Base-by-base conservation (phyloP, 495 filamentous ascomycete genomes). In the Hypoxylon perforatum region DNA sequence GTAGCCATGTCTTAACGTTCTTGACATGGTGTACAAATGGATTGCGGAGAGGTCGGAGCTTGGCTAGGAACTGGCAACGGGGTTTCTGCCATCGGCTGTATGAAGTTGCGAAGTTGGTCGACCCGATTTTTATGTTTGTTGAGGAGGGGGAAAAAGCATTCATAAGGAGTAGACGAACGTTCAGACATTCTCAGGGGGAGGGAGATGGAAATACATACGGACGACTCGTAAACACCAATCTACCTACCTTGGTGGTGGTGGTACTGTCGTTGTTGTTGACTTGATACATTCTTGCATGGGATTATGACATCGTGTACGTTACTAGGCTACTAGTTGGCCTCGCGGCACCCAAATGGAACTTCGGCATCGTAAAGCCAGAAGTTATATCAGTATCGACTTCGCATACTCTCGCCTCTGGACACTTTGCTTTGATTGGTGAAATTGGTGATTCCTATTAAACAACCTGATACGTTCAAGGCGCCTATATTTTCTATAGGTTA, bases 281-380 rank as follows among this genome's bases (percentile, higher is more conserved):
- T 19, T 54, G 19, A 36, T 36, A 36, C 28, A 28, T 30, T 45
- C 38, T 60, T 23, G 49, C 23, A 57, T 47, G 57, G 64, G 35
- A 45, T 67, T 67, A 57, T 57, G 57, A 62, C 11, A 47, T 46
- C 25, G 52, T 54, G 58, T 62, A 58, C 46, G 58, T 47, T 53
- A 62, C 19, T 54, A 33, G 11, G 61, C 46, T 63, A 57, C 17
- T 21, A 22, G 45, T 30, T 21, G 25, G 25, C 25, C 25, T 28
- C 25, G 25, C 7, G 25, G 25, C 7, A 50, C 36, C 21, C n/a
- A 45, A 68, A 52, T 42, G 9, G 57, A n/a, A 62, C 44, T 54
- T 25, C 44, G 33, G 41, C 41, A 23, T 35, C 39, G 17, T 52
- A 15, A 35, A 45, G 21, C 36, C 17, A 10, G 17, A 22, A 18